These are phyloP conservation scores for Populus nigra DNA, from an alignment of 345 rosid species.

Conservation along the genomic window DNA sequence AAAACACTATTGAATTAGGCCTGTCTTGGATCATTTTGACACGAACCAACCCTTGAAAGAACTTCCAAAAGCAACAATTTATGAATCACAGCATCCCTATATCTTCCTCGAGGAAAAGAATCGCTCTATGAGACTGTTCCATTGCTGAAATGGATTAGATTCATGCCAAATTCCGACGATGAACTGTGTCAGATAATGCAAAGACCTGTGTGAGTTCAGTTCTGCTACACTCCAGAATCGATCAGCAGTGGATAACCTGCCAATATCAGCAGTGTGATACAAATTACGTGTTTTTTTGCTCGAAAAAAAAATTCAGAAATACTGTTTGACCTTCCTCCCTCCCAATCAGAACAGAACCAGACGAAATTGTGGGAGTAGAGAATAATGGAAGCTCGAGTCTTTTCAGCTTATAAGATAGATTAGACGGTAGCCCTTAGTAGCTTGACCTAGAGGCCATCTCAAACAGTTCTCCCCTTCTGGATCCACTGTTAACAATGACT, in stretches of 20 bases:
- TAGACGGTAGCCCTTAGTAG: not conserved
- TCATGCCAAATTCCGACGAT: not conserved
- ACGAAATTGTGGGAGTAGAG: not conserved
- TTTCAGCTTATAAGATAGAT: not conserved
- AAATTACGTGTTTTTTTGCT: too few species aligned
- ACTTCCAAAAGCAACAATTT: not conserved
- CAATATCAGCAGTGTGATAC: too few species aligned
- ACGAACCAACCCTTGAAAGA: not conserved
- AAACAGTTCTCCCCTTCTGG: not conserved
- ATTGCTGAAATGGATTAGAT: not conserved
- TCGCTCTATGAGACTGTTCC: not conserved
- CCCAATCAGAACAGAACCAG: too few species aligned
- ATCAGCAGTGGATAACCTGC: too few species aligned
- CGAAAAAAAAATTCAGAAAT: too few species aligned
- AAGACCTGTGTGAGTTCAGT: not conserved
- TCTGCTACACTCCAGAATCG: not conserved
- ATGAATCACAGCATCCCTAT: not conserved
- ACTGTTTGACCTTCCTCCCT: too few species aligned
- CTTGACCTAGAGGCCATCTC: not conserved
- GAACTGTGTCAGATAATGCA: not conserved
- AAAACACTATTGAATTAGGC: too few species aligned
- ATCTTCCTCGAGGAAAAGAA: not conserved
- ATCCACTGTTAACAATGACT: not conserved
- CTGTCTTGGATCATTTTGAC: too few species aligned
- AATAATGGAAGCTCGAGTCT: conserved; percentile 1